phyloP scores from a whole-genome alignment of 2,329 filamentous ascomycete species.

The Verticillium isaacii region DNA sequence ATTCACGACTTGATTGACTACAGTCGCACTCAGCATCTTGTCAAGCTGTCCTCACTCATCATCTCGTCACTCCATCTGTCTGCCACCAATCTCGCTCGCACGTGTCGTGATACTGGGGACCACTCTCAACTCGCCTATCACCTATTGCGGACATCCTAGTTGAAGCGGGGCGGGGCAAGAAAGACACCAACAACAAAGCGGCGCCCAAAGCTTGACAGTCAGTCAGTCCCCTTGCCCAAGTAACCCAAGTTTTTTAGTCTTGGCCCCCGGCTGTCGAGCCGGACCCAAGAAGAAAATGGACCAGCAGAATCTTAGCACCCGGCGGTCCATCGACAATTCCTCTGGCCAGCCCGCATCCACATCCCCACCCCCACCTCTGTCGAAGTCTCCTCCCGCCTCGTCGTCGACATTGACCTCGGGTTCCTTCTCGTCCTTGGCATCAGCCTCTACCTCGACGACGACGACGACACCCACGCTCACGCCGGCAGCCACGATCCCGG shows the following conservation, averaged over 20 bases:
- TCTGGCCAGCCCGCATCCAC: not conserved
- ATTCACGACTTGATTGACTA: not conserved
- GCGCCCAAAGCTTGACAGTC: not conserved
- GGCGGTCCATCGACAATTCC: conserved; percentile 16
- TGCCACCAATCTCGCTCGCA: too few relatives aligned
- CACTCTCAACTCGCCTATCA: not conserved
- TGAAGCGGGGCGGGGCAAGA: not conserved
- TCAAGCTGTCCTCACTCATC: not conserved
- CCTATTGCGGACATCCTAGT: not conserved
- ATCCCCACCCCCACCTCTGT: not conserved
- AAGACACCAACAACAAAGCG: not conserved
- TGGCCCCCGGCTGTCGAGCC: not conserved
- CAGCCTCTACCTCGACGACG: not conserved
- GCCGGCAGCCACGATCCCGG: not conserved
- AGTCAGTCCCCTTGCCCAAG: not conserved
- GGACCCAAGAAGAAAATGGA: conserved; percentile 13
- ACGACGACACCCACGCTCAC: not conserved
- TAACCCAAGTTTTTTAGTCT: not conserved
- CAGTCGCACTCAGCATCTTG: not conserved
- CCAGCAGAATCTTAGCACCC: conserved; percentile 17
- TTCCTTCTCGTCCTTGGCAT: not conserved
- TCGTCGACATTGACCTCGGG: not conserved
- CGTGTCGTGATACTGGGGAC: not conserved
- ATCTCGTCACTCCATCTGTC: not conserved
- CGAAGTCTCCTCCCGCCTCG: not conserved